Evolutionary conservation across 148 eudicot species (phyloP).

Genomic region (Tetragonia tetragonoides): DNA sequence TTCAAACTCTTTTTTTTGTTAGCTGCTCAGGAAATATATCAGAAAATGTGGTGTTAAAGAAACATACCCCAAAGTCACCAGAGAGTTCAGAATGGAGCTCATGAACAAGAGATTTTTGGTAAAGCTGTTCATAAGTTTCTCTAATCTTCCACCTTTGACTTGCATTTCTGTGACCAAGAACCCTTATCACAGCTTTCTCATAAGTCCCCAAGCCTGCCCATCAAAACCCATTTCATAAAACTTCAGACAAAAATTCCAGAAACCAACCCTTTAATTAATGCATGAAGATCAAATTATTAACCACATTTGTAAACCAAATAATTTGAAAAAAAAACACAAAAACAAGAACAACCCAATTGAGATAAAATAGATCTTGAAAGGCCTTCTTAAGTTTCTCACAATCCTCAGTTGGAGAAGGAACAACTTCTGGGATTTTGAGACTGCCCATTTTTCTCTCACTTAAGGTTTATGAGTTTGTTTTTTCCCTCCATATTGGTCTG

Average conservation of each 20-base stretch:
- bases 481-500: background rate
- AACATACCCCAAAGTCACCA: conserved; percentile 52
- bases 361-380: conserved; percentile 37
- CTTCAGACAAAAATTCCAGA: background rate
- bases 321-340: too few species aligned
- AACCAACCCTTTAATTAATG: background rate
- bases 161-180: conserved; percentile 71
- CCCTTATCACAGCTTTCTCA: conserved; percentile 49
- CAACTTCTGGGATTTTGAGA: conserved; percentile 42
- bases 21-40: too few species aligned
- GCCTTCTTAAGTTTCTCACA: conserved; percentile 52
- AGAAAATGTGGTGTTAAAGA: background rate
- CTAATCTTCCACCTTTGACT: conserved; percentile 59
- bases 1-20: too few species aligned
- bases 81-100: conserved; percentile 58
- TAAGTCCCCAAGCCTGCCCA: conserved; percentile 66
- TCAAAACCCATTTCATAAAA: conserved; percentile 9
- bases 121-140: conserved; percentile 57
- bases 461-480: background rate
- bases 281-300: background rate
- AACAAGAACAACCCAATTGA: background rate
- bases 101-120: conserved; percentile 51
- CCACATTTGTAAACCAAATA: background rate
- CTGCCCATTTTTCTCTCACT: conserved; percentile 24
- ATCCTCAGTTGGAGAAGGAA: conserved; percentile 63